Percentiles rank a stretch among this genome's conserved stretches.
Conservation (phyloP, 1,284 basidiomycete genomes). For the Apiotrichum mycotoxinovorans region DNA sequence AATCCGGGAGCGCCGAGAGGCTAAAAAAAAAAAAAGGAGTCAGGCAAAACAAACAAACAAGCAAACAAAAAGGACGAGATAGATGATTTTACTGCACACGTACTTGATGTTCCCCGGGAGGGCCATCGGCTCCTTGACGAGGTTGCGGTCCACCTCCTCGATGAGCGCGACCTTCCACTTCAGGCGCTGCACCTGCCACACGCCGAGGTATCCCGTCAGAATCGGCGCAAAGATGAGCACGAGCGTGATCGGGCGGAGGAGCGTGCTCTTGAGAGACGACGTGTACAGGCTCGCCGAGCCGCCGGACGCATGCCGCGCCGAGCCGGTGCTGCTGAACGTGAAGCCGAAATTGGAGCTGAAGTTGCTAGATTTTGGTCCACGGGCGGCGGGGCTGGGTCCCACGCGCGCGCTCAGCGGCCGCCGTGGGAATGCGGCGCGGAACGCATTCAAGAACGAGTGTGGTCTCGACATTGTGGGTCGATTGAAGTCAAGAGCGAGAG, state of each 20-base stretch:
- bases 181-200: conserved; percentile 85
- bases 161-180: conserved; percentile 95
- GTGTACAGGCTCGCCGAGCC: conserved; percentile 11
- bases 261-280: conserved; percentile 16
- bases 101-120: conserved; percentile 87
- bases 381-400: neutral
- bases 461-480: conserved; percentile 18
- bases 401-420: neutral
- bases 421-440: conserved; percentile 12
- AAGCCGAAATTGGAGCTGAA: neutral
- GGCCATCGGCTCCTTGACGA: conserved; percentile 71
- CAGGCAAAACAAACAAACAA: neutral
- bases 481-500: neutral
- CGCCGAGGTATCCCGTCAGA: conserved; percentile 85
- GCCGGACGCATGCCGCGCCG: neutral
- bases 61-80: neutral
- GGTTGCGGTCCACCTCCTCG: conserved; percentile 88
- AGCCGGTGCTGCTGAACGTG: conserved; percentile 1
- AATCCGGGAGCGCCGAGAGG: conserved; percentile 68
- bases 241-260: conserved; percentile 62
- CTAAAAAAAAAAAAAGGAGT: conserved; percentile 22
- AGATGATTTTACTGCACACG: conserved; percentile 33
- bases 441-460: conserved; percentile 9
- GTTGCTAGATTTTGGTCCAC: neutral
- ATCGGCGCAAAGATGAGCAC: conserved; percentile 82